Base-by-base conservation (phyloP, 331 rosid genomes). In the Cydonia oblonga region DNA sequence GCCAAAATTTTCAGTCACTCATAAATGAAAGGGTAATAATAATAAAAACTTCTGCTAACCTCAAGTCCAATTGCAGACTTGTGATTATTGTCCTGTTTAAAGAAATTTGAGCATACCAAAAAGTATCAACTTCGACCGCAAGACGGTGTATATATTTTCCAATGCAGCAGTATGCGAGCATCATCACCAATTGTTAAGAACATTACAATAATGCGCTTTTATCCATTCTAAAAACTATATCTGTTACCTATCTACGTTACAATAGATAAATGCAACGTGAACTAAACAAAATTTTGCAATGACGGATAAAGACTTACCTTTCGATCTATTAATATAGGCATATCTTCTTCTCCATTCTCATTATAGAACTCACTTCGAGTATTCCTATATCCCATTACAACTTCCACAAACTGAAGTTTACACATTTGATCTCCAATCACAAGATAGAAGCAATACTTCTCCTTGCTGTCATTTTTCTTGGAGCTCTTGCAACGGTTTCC, bases 401-500 rank as follows among this genome's bases (percentile, higher is more conserved):
- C 42, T 40, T 74, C 51, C 69, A 79, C 24, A 44, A 76, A 71
- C 8, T 2, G 61, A 86, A 79, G 52, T 32, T 49, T 58, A 59
- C 14, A 69, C 6, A 66, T 68, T 33, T 61, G 64, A 62, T 65
- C 70, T 66, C 79, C 63, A 71, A n/a, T 66, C 62, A 71, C 51
- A 79, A 81, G 83, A 86, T 74, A 77, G 69, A 82, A 75, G 68
- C 46, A 75, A 51, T 88, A 95, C 96, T 95, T 88, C 72, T 93
- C 96, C 82, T 91, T 87, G 75, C 86, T 85, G 42, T 95, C 97
- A 75, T 95, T 95, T 77, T 91, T 95, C 91, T 95, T 91, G 76
- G 92, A 42, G 91, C 96, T 91, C 99, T 83, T 56, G 99, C 99
- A 66, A 95, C 96, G 18, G 97, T 95, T 87, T 95, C 97, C 88